Conservation (phyloP, 305 asterid genomes). For the Fraxinus xanthoxyloides region DNA sequence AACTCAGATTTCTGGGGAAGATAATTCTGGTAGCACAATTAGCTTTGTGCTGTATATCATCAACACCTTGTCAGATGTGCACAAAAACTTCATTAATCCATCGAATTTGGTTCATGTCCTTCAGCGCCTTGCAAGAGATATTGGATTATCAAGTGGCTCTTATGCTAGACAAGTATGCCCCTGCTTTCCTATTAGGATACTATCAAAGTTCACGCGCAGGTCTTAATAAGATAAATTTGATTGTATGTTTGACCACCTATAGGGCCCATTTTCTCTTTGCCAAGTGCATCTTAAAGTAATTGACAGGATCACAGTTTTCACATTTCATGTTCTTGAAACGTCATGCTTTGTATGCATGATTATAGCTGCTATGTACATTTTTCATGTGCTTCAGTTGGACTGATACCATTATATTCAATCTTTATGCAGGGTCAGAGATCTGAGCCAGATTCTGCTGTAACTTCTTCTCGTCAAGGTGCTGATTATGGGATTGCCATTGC, state of each 20-base stretch:
- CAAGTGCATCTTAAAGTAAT: slow-evolving; percentile 9
- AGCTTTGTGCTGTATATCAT: slow-evolving; percentile 93
- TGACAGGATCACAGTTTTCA: slow-evolving; percentile 1
- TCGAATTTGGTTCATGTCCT: slow-evolving; percentile 80
- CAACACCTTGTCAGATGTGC: slow-evolving; percentile 86
- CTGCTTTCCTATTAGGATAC: slow-evolving; percentile 21
- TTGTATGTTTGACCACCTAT: not conserved
- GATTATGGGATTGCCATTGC: slow-evolving; percentile 84
- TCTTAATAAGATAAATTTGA: not conserved
- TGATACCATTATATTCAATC: slow-evolving; percentile 22
- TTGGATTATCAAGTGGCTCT: slow-evolving; percentile 78
- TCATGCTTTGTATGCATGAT: slow-evolving; percentile 2
- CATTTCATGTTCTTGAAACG: slow-evolving; percentile 16
- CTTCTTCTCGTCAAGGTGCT: slow-evolving; percentile 96
- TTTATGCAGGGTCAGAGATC: slow-evolving; percentile 76
- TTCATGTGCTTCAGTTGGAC: slow-evolving; percentile 15
- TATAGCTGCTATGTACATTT: not conserved
- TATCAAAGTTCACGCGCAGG: slow-evolving; percentile 7
- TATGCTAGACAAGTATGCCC: slow-evolving; percentile 75
- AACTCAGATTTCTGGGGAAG: slow-evolving; percentile 91
- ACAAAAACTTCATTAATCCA: slow-evolving; percentile 85
- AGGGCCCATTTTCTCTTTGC: slow-evolving; percentile 14
- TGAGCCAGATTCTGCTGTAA: slow-evolving; percentile 90
- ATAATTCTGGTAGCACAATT: slow-evolving; percentile 83
- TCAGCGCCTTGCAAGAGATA: slow-evolving; percentile 95